Base-by-base conservation (phyloP, 163 green algal species). In the Scenedesmus sp. region DNA sequence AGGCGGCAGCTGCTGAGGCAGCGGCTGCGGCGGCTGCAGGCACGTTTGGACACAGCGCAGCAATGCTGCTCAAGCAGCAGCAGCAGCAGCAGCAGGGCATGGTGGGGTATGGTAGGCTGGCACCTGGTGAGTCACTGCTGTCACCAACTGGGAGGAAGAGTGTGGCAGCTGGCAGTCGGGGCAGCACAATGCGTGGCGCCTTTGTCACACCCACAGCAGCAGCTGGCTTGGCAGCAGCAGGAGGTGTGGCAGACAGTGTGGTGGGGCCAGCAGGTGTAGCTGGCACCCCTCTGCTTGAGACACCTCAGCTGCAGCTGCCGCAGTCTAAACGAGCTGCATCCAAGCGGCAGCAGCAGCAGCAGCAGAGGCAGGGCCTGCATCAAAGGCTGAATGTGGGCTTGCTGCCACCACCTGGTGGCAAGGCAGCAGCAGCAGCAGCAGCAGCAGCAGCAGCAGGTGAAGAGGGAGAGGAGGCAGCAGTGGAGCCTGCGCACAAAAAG, bases 311-410 rank as follows among this genome's bases (percentile, higher is more conserved):
- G 70, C 70, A 79, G 70, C 70, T 79, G 23, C 70, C 70, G 20
- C 5, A 5, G 1, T 52, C 20, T 18, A 79, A 79, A 23, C 10
- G 70, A 52, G 20, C 23, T 15, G 70, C 70, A 79, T 46, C 70
- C 10, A 84, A 57, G 34, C 6, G 74, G n/a, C n/a, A 46, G 74
- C 76, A 84, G 76, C 76, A 84, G 76, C 74, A 82, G 74, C 70
- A 79, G 76, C 76, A 59, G 76, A 59, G 13, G 76, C 76, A 59
- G 34, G 70, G 70, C 4, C 70, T 79, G 70, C 70, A 79, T 79
- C 23, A 52, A 5, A 79, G 70, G 70, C 23, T 79, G 23, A 79
- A 79, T 46, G 23, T 79, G 3, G 5, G 70, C 23, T 52, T 79
- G 70, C 70, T 52, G 23, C 3, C 70, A 79, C 70, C 70, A 46